Evolutionary conservation across 805 yeast genomes (phyloP), one percentile per base, ranked within the genome.

Genomic region (Nakazawaea laoshanensis): DNA sequence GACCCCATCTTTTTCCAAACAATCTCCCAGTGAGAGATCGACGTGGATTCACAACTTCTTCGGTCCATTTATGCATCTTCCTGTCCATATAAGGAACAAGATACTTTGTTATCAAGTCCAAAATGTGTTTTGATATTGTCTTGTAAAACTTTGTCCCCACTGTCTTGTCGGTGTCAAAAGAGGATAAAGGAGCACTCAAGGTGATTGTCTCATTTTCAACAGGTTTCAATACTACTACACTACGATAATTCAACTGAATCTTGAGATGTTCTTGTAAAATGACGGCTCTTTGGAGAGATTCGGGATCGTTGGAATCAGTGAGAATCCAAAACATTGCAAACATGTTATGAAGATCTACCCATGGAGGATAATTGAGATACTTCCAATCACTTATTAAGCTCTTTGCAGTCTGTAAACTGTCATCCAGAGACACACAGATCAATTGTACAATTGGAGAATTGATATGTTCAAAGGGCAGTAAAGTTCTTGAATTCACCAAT

Each of bases 81-180:
- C 70, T 58, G 48, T 85, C 87, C 95, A 92, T 85, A 51, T 77
- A 88, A 1, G 96, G 95, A 1, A 85, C 63, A 37, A 82, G 55
- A 29, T 58, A 55, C 41, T 66, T 67, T 22, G 57, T 56, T 7
- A 74, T 59, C 35, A 71, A 54, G 20, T 75, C 80, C 29, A 60
- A 52, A 11, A 74, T 39, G 32, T 63, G 63, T 7, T 42, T 40
- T 8, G 59, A 44, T 18, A 77, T 42, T 0, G 59, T 35, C 11
- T 45, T 39, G 30, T 38, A 47, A 1, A 45, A 36, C 4, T 36
- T 38, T 9, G 33, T 38, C 1, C 55, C 46, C 14, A 48, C 37
- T 7, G 42, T 24, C n/a, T 19, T 26, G 4, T 17, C 19, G n/a
- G 22, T 11, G 4, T 4, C 29, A 24, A 54, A 1, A 51, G 28